Conservation (phyloP, 2,329 filamentous ascomycete species). For the Curvularia sp. region DNA sequence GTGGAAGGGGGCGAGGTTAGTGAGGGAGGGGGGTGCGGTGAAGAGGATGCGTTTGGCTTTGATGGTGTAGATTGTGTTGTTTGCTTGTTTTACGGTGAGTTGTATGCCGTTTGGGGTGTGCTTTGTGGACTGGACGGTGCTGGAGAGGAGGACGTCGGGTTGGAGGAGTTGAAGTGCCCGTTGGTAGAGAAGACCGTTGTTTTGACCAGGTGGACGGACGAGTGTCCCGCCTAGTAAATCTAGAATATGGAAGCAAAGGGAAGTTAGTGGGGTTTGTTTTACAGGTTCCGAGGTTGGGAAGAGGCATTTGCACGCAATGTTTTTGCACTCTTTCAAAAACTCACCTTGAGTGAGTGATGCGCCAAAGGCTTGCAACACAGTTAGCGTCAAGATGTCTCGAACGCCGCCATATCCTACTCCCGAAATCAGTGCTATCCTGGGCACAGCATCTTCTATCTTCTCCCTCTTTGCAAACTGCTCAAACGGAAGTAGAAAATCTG, state of each 20-base stretch:
- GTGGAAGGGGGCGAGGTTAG: constrained; percentile 22
- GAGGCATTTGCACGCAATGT: not conserved
- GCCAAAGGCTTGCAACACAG: constrained; percentile 32
- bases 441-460: constrained; percentile 25
- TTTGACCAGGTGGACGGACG: constrained; percentile 20
- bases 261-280: no score
- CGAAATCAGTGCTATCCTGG: constrained; percentile 29
- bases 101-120: constrained; percentile 6
- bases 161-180: constrained; percentile 29
- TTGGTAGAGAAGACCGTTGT: constrained; percentile 34
- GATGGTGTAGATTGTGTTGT: constrained; percentile 18
- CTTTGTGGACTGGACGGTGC: constrained; percentile 14
- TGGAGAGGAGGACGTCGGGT: constrained; percentile 21
- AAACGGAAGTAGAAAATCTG: constrained; percentile 59
- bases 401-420: constrained; percentile 32
- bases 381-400: constrained; percentile 24
- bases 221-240: constrained; percentile 16
- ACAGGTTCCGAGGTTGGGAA: not conserved
- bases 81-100: constrained; percentile 14
- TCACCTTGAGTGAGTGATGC: constrained; percentile 22
- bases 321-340: not conserved
- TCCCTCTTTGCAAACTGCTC: constrained; percentile 59
- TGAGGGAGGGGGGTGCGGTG: constrained; percentile 22
- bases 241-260: not conserved
- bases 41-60: constrained; percentile 31